Conservation (phyloP, 371 early-diverging fungal genomes). For the Scutellospora calospora region DNA sequence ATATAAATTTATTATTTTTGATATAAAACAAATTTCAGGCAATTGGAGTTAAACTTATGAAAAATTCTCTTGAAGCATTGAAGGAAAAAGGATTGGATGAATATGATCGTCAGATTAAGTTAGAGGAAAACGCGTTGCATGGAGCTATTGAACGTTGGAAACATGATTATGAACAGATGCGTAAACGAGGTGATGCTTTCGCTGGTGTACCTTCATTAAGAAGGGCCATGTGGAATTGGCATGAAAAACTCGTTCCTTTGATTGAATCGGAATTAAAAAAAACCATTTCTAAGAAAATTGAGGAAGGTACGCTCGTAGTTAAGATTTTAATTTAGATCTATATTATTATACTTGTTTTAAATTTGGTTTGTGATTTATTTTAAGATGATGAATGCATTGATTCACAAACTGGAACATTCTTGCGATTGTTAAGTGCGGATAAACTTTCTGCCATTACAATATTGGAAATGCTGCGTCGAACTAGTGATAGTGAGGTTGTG, state of each 20-base stretch:
- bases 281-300: too few species aligned
- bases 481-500: slow-evolving; percentile 65
- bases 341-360: neutral
- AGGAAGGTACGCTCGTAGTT: slow-evolving; percentile 45
- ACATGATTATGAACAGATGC: slow-evolving; percentile 61
- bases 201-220: slow-evolving; percentile 52
- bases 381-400: slow-evolving; percentile 40
- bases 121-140: slow-evolving; percentile 87
- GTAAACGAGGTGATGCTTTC: slow-evolving; percentile 67
- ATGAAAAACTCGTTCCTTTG: slow-evolving; percentile 69
- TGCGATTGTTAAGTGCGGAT: slow-evolving; percentile 76
- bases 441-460: slow-evolving; percentile 89
- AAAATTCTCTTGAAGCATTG: slow-evolving; percentile 73
- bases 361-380: neutral
- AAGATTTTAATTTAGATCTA: neutral
- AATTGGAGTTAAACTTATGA: slow-evolving; percentile 81
- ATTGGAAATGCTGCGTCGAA: slow-evolving; percentile 76
- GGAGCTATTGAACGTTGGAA: slow-evolving; percentile 79
- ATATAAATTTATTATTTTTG: neutral
- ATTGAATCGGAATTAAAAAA: slow-evolving; percentile 68
- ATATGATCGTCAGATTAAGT: slow-evolving; percentile 80
- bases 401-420: slow-evolving; percentile 72
- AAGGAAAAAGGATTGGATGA: slow-evolving; percentile 61
- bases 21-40: slow-evolving; percentile 8
- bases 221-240: slow-evolving; percentile 79